Evolutionary conservation across 2,329 filamentous ascomycete species (phyloP), one percentile per base, ranked within the genome.

Genomic region (Chrysoporthe deuterocubensis): DNA sequence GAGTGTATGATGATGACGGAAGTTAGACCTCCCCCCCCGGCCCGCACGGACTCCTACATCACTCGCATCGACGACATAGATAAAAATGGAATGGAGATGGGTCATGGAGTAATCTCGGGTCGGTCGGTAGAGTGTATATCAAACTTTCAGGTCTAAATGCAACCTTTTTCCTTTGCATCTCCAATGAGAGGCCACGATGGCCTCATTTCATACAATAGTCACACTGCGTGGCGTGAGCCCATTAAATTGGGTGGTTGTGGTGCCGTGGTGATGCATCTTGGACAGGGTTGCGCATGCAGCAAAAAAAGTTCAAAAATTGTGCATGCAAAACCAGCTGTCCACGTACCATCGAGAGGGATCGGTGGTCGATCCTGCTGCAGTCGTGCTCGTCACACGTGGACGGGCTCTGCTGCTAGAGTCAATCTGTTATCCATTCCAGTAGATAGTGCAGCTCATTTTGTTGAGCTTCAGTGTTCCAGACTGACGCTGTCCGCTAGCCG

Each of bases 51-150:
- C 58, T 68, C 63, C 63, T 64, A 40, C 57, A 68, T 69, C 68
- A 57, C 43, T 69, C 68, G 69, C 69, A 68, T 67, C 62, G 67
- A 63, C 66, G 67, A 68, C 62, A 64, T 52, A 68, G 62, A 67
- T 50, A 68, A 56, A 63, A 64, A 50, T n/a, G 61, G 56, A 56
- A 61, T n/a, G 58, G 60, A 60, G 66, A 50, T 57, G 43, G 59
- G 64, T 61, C 67, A 54, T 34, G 69, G 74, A 73, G 72, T 74
- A 76, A 75, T 75, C 73, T 70, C 34, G 71, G 72, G 50, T 40
- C 26, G 73, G 74, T 74, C 74, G 76, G 75, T 79, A 80, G 78
- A 80, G 78, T 80, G 78, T 80, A 80, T 76, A 79, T 78, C 76
- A 78, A 77, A 74, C 67, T 74, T 77, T 75, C 75, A 70, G 64